Percentiles rank a stretch among this genome's conserved stretches.
These are phyloP conservation scores for Jatropha curcas DNA, from an alignment of 345 rosid genomes.

Conservation along the genomic window DNA sequence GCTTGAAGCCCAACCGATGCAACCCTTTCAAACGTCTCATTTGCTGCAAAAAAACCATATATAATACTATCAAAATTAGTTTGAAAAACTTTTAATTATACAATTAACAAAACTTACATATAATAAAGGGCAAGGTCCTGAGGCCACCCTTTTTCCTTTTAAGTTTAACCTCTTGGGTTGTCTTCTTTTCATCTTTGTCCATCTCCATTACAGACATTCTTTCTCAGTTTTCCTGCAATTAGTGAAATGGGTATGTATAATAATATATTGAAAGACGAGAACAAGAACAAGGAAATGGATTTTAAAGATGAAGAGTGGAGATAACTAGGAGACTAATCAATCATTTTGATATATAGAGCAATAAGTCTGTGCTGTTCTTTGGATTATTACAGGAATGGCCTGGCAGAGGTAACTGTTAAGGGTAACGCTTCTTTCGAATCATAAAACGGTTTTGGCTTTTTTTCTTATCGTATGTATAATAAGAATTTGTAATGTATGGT, in stretches of 20 bases:
- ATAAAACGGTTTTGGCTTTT: neutral
- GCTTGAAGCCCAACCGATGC: slow-evolving; percentile 44
- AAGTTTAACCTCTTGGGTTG: neutral
- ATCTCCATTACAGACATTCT: slow-evolving; percentile 24
- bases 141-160: slow-evolving; percentile 48
- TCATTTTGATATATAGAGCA: too few relatives aligned
- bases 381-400: neutral
- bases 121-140: slow-evolving; percentile 50
- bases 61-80: neutral
- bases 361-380: too few relatives aligned
- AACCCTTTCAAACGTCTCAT: slow-evolving; percentile 55
- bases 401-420: too few relatives aligned
- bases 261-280: neutral
- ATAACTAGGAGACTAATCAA: slow-evolving; percentile 1
- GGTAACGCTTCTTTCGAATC: neutral
- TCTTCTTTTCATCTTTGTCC: neutral
- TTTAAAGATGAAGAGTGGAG: neutral
- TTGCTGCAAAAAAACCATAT: slow-evolving; percentile 37
- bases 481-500: too few relatives aligned
- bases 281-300: neutral
- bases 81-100: neutral
- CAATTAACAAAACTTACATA: slow-evolving; percentile 27
- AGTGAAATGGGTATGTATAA: neutral
- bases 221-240: neutral
- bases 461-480: neutral